Evolutionary conservation across 1,139 yeast species (phyloP).

Genomic region (Schizosaccharomyces versatilis): DNA sequence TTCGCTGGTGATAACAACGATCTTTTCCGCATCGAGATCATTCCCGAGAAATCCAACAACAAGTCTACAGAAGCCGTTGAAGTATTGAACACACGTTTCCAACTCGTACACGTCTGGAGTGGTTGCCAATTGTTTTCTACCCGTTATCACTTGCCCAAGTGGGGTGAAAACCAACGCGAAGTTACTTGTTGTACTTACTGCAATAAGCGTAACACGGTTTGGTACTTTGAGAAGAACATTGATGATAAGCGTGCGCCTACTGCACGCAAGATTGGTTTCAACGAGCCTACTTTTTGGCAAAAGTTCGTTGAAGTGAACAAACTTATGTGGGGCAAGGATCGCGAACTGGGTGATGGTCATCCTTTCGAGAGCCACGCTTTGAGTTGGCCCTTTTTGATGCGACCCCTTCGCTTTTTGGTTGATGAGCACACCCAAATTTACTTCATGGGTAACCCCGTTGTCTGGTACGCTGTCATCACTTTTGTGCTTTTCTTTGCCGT

Average conservation of each 20-base stretch:
- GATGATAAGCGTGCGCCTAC: constrained; percentile 16
- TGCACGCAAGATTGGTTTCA: constrained; percentile 40
- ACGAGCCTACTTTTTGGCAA: constrained; percentile 36
- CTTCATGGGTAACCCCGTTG: constrained; percentile 68
- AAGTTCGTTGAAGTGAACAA: constrained; percentile 61
- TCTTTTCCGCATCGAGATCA: constrained; percentile 78
- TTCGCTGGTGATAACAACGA: constrained; percentile 91
- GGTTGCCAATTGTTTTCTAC: constrained; percentile 81
- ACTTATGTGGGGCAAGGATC: constrained; percentile 82
- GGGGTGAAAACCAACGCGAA: constrained; percentile 96
- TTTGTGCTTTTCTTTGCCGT: constrained; percentile 33
- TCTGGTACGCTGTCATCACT: constrained; percentile 71
- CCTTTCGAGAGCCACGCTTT: constrained; percentile 70
- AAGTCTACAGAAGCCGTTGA: constrained; percentile 44
- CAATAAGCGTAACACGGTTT: constrained; percentile 44
- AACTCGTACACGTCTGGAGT: constrained; percentile 71
- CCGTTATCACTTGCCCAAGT: constrained; percentile 64
- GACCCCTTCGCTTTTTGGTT: constrained; percentile 94
- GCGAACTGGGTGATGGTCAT: constrained; percentile 66
- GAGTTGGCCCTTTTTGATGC: constrained; percentile 68
- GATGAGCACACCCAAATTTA: constrained; percentile 57
- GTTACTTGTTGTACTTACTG: constrained; percentile 83
- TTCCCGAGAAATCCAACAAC: constrained; percentile 32
- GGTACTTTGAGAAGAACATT: constrained; percentile 68
- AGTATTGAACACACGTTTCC: constrained; percentile 66